A percentile compares a stretch with the other conserved stretches of the same genome.
Conservation (phyloP, 2,329 filamentous ascomycete genomes). For the Lachnellula willkommii region DNA sequence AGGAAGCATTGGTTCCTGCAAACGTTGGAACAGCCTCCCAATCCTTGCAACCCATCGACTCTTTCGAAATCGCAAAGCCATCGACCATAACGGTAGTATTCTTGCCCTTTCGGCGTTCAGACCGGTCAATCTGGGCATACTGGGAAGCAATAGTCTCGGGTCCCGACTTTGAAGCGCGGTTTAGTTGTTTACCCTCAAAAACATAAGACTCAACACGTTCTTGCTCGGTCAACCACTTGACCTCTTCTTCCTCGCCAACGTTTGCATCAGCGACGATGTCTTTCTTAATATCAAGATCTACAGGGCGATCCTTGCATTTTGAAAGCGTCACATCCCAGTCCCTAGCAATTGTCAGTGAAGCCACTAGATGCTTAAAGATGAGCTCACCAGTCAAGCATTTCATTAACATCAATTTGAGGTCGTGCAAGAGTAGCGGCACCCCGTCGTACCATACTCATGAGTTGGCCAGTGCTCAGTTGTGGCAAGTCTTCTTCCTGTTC, state of each 20-base stretch:
- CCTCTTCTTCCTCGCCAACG: constrained; percentile 43
- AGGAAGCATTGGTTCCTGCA: constrained; percentile 48
- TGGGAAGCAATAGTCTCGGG: constrained; percentile 33
- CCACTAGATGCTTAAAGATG: background rate
- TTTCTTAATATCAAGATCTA: constrained; percentile 37
- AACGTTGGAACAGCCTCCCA: constrained; percentile 55
- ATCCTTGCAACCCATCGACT: constrained; percentile 45
- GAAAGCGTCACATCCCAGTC: constrained; percentile 48
- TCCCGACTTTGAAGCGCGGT: constrained; percentile 30
- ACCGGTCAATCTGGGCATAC: constrained; percentile 33
- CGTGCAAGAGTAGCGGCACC: constrained; percentile 48
- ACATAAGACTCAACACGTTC: constrained; percentile 53
- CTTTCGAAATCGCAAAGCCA: constrained; percentile 51
- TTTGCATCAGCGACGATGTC: constrained; percentile 28
- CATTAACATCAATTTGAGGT: constrained; percentile 47
- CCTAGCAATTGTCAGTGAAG: constrained; percentile 26
- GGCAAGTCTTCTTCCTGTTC: constrained; percentile 42
- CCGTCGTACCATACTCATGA: constrained; percentile 50
- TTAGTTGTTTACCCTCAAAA: constrained; percentile 50
- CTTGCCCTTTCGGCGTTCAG: constrained; percentile 49
- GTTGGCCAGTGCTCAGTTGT: constrained; percentile 44
- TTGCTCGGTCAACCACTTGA: constrained; percentile 50
- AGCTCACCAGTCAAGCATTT: constrained; percentile 48
- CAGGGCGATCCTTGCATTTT: constrained; percentile 48
- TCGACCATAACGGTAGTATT: constrained; percentile 53